Conservation (phyloP, 2,329 filamentous ascomycete species). For the Beauveria scarabaeidicola region DNA sequence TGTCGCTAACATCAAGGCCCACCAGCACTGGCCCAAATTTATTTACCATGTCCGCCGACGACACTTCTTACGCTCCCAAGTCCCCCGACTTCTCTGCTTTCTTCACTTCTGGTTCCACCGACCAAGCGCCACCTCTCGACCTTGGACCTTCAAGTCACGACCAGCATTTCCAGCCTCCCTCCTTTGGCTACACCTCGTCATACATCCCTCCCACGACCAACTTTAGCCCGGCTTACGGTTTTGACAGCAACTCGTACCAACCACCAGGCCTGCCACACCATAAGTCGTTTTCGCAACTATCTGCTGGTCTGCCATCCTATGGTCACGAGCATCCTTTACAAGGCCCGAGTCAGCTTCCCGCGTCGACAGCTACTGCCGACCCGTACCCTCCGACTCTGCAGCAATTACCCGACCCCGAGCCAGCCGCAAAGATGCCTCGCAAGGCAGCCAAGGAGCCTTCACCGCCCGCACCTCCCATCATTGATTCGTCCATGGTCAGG, state of each 20-base stretch:
- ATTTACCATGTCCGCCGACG: slow-evolving; percentile 38
- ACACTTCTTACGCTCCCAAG: slow-evolving; percentile 46
- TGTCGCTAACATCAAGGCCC: background rate
- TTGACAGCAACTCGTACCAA: slow-evolving; percentile 9
- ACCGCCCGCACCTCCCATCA: slow-evolving; percentile 29
- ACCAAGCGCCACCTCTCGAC: slow-evolving; percentile 26
- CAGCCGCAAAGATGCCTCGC: slow-evolving; percentile 25
- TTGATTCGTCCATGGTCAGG: slow-evolving; percentile 65
- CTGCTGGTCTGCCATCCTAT: background rate
- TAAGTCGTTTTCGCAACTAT: slow-evolving; percentile 4
- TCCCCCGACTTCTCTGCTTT: slow-evolving; percentile 52
- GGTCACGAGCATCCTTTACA: background rate
- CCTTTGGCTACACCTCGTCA: slow-evolving; percentile 1
- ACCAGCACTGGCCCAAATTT: slow-evolving; percentile 3
- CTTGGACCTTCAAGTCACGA: slow-evolving; percentile 15
- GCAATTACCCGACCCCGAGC: slow-evolving; percentile 1
- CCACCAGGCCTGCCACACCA: slow-evolving; percentile 12
- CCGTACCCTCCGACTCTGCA: background rate
- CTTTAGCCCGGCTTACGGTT: background rate
- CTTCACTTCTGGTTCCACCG: slow-evolving; percentile 33
- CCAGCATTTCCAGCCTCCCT: slow-evolving; percentile 20
- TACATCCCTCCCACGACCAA: slow-evolving; percentile 1
- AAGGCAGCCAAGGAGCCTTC: slow-evolving; percentile 21
- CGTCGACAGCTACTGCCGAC: slow-evolving; percentile 2
- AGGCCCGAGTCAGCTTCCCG: background rate